Base-by-base conservation (phyloP, 2,329 filamentous ascomycete genomes). In the Microdochium trichocladiopsis region DNA sequence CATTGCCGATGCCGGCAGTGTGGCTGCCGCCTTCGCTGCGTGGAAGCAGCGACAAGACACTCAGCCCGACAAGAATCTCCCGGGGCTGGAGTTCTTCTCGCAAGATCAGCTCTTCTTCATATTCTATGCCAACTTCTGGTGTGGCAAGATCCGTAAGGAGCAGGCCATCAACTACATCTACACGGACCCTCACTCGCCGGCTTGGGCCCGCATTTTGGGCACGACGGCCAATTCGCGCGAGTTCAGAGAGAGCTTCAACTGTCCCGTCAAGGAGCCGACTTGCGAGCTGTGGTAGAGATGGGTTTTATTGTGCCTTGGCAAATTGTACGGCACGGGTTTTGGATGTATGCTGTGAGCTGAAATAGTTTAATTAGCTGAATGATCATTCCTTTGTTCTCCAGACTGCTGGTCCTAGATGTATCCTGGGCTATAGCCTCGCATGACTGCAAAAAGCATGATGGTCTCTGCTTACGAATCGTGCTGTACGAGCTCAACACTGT, bases 161-260 rank as follows among this genome's bases (percentile, higher is more conserved):
- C 71, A 76, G 5, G 78, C 80, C 4, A 74, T 84, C 31, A 71
- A 75, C 51, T 68, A 74, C 1, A 78, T 88, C 49, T 82, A 82
- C 60, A 78, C 73, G 0, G 84, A 90, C 61, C 77, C 79, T 0
- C 87, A 90, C 67, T 79, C 84, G 4, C 86, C 85, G 0, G 78
- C 79, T 31, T 77, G 77, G 58, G 80, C 80, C 2, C 76, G 86
- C 18, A 80, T 85, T 16, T 58, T 77, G 57, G 83, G 84, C 3
- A 84, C 84, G 0, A 80, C 86, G 70, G 76, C 79, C 1, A 89
- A 90, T 60, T 87, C 83, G 25, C 73, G 76, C 25, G 83, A 82
- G 18, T 90, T 90, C 62, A 77, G 74, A 53, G 79, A 87, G 64
- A 82, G 80, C 10, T 90, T 89, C 65, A 71, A 79, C 48, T 90